Evolutionary conservation across 306 rosid genomes (phyloP).

Genomic region (Elaeagnus macrophylla): DNA sequence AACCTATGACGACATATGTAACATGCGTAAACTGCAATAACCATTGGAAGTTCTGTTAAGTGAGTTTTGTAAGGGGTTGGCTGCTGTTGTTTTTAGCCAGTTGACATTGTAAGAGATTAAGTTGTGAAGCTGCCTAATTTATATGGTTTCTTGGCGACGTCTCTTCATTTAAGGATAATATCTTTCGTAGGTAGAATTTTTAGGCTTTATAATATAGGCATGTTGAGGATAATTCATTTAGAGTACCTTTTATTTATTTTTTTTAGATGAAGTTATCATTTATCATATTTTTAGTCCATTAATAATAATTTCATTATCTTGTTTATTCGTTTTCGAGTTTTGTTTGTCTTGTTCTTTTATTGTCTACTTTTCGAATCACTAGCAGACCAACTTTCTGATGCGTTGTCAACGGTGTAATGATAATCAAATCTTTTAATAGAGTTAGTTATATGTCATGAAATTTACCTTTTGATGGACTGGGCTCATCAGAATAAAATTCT

Average conservation of each 20-base stretch:
- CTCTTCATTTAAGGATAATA: conserved; percentile 23
- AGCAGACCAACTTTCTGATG: too few relatives aligned
- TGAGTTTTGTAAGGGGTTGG: conserved; percentile 18
- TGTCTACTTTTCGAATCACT: too few relatives aligned
- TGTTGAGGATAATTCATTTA: conserved; percentile 8
- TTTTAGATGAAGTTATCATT: conserved; percentile 13
- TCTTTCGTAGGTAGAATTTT: conserved; percentile 12
- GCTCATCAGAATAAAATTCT: too few relatives aligned
- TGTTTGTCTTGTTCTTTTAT: too few relatives aligned
- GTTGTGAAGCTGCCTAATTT: conserved; percentile 23
- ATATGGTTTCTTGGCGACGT: conserved; percentile 19
- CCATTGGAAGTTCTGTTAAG: conserved; percentile 98
- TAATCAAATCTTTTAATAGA: too few relatives aligned
- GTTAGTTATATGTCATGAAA: too few relatives aligned
- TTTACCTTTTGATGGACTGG: too few relatives aligned
- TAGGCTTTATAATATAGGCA: too few relatives aligned
- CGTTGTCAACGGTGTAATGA: too few relatives aligned
- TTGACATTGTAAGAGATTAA: conserved; percentile 18
- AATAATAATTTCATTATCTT: too few relatives aligned
- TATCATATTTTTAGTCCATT: too few relatives aligned
- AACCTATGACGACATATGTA: conserved; percentile 98
- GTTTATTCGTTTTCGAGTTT: too few relatives aligned
- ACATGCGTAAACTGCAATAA: conserved; percentile 81
- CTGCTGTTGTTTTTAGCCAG: conserved; percentile 22
- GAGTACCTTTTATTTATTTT: conserved; percentile 8